A percentile compares a stretch with the other conserved stretches of the same genome.
Evolutionary conservation across 805 yeast species (phyloP).

Genomic region (Gaillardinia entomophila): DNA sequence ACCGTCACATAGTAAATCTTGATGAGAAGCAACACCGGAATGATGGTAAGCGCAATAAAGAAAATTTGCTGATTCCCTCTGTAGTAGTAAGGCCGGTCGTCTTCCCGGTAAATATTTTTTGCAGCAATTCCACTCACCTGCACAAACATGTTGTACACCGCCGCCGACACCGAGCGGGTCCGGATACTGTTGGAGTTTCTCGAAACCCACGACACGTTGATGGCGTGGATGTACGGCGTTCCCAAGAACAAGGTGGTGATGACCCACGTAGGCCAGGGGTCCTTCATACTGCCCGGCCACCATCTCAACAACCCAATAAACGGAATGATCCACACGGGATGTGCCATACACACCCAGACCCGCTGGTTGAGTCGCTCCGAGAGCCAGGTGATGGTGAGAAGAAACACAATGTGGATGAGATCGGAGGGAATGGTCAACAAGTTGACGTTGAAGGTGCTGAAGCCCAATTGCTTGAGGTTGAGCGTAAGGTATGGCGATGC

Average conservation of each 20-base stretch:
- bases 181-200: constrained; percentile 19
- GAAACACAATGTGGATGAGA: constrained; percentile 25
- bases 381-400: constrained; percentile 29
- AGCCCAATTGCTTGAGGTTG: constrained; percentile 13
- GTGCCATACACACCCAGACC: constrained; percentile 3
- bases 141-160: constrained; percentile 20
- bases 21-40: constrained; percentile 14
- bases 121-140: constrained; percentile 21
- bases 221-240: constrained; percentile 17
- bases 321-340: constrained; percentile 4
- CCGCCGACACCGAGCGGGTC: constrained; percentile 22
- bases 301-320: constrained; percentile 4
- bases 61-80: constrained; percentile 21
- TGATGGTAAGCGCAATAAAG: constrained; percentile 11
- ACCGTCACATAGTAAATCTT: constrained; percentile 18
- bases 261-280: constrained; percentile 9
- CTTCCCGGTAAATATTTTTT: constrained; percentile 18
- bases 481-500: constrained; percentile 6
- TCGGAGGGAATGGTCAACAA: constrained; percentile 17
- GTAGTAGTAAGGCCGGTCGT: constrained; percentile 21
- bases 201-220: constrained; percentile 23
- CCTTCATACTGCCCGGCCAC: constrained; percentile 5
- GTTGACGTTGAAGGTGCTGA: constrained; percentile 15
- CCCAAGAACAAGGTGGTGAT: constrained; percentile 18
- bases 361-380: constrained; percentile 29